These are phyloP conservation scores for Lippia alba DNA, from an alignment of 305 asterid genomes.

Conservation along the genomic window DNA sequence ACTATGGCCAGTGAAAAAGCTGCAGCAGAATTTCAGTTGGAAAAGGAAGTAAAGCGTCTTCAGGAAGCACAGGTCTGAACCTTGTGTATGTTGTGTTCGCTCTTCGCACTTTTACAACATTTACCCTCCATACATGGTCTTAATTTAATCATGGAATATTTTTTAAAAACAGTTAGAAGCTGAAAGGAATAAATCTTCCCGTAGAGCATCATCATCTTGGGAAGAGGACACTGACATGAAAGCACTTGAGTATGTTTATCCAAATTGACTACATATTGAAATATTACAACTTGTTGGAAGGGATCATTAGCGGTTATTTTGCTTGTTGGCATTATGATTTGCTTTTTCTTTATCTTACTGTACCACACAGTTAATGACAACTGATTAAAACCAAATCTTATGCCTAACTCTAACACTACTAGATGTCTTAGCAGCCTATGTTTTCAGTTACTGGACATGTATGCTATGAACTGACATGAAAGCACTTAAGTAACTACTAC, in stretches of 20 bases:
- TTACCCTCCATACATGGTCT: slow-evolving; percentile 24
- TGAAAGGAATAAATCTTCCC: slow-evolving; percentile 82
- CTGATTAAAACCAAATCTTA: neutral
- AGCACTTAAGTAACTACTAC: slow-evolving; percentile 83
- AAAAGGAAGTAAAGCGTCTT: slow-evolving; percentile 87
- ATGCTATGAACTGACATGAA: slow-evolving; percentile 63
- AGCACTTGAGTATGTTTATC: slow-evolving; percentile 83
- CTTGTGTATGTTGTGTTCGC: slow-evolving; percentile 29
- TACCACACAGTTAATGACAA: slow-evolving; percentile 18
- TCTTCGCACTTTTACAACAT: slow-evolving; percentile 5
- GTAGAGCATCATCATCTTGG: slow-evolving; percentile 93
- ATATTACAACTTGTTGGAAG: slow-evolving; percentile 19
- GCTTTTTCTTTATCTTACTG: neutral
- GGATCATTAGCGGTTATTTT: slow-evolving; percentile 15
- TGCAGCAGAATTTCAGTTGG: slow-evolving; percentile 99
- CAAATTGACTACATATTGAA: slow-evolving; percentile 26
- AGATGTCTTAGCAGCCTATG: neutral
- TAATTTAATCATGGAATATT: slow-evolving; percentile 22
- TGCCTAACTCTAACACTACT: neutral
- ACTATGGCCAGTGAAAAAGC: slow-evolving; percentile 99
- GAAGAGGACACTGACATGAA: slow-evolving; percentile 96
- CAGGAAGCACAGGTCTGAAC: slow-evolving; percentile 83
- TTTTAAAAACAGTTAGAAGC: slow-evolving; percentile 73
- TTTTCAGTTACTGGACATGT: neutral
- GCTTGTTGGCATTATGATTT: slow-evolving; percentile 11